A percentile compares a stretch with the other conserved stretches of the same genome.
These are phyloP conservation scores for Torulaspora maleeae DNA, from an alignment of 805 yeast species.

Conservation along the genomic window DNA sequence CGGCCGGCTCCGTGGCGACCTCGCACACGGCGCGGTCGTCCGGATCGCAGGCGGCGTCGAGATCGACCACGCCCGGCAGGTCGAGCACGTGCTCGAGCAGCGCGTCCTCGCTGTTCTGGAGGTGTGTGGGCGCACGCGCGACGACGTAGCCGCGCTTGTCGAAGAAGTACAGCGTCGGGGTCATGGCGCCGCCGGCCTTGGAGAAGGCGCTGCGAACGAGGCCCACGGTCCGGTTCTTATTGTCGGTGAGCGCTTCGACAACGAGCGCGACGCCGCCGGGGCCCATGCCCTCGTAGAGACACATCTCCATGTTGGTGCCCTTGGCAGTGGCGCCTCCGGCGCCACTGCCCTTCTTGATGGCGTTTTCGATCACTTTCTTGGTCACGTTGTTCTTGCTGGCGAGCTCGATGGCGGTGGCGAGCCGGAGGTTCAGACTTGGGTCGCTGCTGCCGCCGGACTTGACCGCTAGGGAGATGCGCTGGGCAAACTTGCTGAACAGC, in stretches of 20 bases:
- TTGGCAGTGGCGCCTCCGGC: constrained; percentile 32
- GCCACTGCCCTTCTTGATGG: constrained; percentile 80
- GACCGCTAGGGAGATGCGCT: constrained; percentile 70
- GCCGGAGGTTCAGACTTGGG: constrained; percentile 50
- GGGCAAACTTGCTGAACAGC: constrained; percentile 64
- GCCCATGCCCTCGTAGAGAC: constrained; percentile 82
- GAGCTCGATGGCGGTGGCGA: constrained; percentile 68
- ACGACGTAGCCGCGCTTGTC: constrained; percentile 70
- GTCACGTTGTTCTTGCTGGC: constrained; percentile 73
- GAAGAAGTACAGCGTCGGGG: constrained; percentile 77
- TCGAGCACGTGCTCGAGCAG: constrained; percentile 74
- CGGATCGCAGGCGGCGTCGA: constrained; percentile 37
- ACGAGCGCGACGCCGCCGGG: constrained; percentile 88
- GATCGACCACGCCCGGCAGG: constrained; percentile 68
- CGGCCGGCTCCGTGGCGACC: constrained; percentile 57
- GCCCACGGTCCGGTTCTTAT: constrained; percentile 75
- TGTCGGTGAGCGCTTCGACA: constrained; percentile 84
- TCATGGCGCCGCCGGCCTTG: constrained; percentile 61
- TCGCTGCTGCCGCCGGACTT: constrained; percentile 57
- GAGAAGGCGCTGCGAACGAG: constrained; percentile 69
- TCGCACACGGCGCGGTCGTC: constrained; percentile 31
- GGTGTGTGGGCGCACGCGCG: constrained; percentile 40
- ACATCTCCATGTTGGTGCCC: constrained; percentile 48
- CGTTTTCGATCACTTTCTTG: constrained; percentile 81
- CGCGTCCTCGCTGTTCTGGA: constrained; percentile 44